A percentile compares a stretch with the other conserved stretches of the same genome.
phyloP scores from a whole-genome alignment of 352 stramenopile species.

The Globisporangium parvum region DNA sequence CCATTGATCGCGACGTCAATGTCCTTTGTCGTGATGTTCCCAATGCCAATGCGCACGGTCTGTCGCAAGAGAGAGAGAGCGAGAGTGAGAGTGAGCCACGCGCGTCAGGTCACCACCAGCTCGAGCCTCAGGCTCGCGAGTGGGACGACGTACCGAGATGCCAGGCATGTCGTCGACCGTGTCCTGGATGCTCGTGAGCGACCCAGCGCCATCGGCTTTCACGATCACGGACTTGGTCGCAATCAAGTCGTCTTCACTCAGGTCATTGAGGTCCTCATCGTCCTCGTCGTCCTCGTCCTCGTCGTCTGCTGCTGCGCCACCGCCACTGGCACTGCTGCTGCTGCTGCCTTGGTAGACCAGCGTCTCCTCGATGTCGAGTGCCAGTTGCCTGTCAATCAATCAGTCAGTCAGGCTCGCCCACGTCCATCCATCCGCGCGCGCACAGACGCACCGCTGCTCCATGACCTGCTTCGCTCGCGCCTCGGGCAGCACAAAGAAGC shows the following conservation, averaged over 20 bases:
- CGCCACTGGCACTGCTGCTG: neutral
- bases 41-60: constrained; percentile 76
- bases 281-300: constrained; percentile 17
- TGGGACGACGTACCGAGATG: constrained; percentile 32
- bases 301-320: constrained; percentile 2
- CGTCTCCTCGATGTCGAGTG: constrained; percentile 65
- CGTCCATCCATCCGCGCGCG: constrained; percentile 3
- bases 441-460: constrained; percentile 47
- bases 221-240: constrained; percentile 68
- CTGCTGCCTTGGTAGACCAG: neutral
- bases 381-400: constrained; percentile 40
- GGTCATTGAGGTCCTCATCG: constrained; percentile 18
- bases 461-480: constrained; percentile 59
- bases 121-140: neutral
- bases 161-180: constrained; percentile 69
- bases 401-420: constrained; percentile 1
- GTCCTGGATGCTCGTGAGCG: constrained; percentile 80
- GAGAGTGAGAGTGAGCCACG: neutral
- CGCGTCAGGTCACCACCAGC: no score
- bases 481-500: constrained; percentile 70
- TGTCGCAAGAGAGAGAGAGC: constrained; percentile 9
- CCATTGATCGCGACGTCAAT: constrained; percentile 77
- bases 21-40: constrained; percentile 68
- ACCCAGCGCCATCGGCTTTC: constrained; percentile 70
- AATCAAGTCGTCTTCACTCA: constrained; percentile 35